Base-by-base conservation (phyloP, 768 basidiomycete genomes). In the Lactarius indigo region DNA sequence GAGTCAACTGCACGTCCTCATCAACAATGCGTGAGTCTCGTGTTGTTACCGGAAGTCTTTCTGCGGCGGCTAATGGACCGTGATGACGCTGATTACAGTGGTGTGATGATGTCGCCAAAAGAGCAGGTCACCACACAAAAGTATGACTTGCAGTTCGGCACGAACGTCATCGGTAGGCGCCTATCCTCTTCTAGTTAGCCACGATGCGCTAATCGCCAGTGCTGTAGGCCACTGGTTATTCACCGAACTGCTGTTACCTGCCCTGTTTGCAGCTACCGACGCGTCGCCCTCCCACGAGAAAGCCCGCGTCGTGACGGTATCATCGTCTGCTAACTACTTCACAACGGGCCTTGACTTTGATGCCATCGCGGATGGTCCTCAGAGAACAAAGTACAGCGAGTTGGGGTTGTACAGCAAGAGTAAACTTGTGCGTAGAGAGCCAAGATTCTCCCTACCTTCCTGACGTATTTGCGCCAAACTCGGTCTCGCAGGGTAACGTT, bases 141-240 rank as follows among this genome's bases (percentile, higher is more conserved):
- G 6, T 85, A 82, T 63, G 86, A 86, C 69, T 71, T 83, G 26
- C 81, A 83, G 61, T 87, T 85, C 63, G 85, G 83, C 15, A 83
- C 81, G 2, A 87, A 87, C 68, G 82, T 84, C 33, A 68, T 86
- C 9, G 84, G 84, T 80, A 64, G 26, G 73, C 60, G 35, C 35
- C 47, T 10, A 28, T 20, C 10, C n/a, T 13, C 20, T 28, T 28
- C 39, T 12, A 1, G 35, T 23, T 39, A 7, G 20, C 37, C 44
- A 10, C 12, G 23, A 12, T 28, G 0, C 15, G n/a, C 50, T 52
- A 10, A 37, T 63, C 57, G 41, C 7, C 47, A 1, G 6, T 18
- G 18, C 15, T 28, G 4, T 66, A 85, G 87, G 88, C 2, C 89
- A 85, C 71, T 86, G 82, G 71, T 80, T 84, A 70, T 79, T 90